These are phyloP conservation scores for Colletotrichum zoysiae DNA, from an alignment of 2,329 filamentous ascomycete species.

Conservation along the genomic window DNA sequence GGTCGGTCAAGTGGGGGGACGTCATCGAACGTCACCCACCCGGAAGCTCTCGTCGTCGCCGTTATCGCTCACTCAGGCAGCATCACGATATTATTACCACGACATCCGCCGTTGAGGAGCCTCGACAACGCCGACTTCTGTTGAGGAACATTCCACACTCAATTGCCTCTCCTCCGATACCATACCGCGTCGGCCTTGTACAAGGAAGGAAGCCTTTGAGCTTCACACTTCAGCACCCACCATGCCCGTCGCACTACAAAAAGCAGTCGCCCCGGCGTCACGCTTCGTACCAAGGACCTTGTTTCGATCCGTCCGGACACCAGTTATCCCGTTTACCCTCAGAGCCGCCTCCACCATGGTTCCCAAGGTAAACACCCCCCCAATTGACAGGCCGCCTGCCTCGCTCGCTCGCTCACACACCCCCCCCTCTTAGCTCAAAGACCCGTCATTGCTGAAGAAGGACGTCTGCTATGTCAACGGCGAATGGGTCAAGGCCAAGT, in stretches of 20 bases:
- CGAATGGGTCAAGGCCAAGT: conserved; percentile 87
- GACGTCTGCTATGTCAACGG: conserved; percentile 90
- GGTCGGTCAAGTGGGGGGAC: conserved; percentile 32
- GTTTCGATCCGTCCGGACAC: conserved; percentile 22
- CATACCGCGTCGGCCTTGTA: neutral
- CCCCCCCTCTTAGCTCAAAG: conserved; percentile 70
- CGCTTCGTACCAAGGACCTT: conserved; percentile 33
- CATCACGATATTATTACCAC: conserved; percentile 2
- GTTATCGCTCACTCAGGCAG: conserved; percentile 34
- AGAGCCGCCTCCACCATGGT: conserved; percentile 62
- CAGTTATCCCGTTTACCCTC: conserved; percentile 40
- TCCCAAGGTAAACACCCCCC: conserved; percentile 54
- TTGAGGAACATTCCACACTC: neutral
- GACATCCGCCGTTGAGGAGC: conserved; percentile 9
- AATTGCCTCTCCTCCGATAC: neutral
- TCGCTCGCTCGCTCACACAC: neutral
- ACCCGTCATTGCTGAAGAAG: conserved; percentile 85
- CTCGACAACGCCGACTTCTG: neutral
- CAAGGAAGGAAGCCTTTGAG: conserved; percentile 4
- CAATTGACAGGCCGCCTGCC: neutral
- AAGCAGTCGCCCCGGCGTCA: conserved; percentile 37
- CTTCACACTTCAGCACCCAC: conserved; percentile 1
- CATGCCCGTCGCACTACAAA: conserved; percentile 39
- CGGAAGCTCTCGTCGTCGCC: conserved; percentile 3
- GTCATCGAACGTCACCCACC: conserved; percentile 37